Percentiles rank a stretch among this genome's conserved stretches.
phyloP scores from a whole-genome alignment of 805 yeast genomes.

The Candida easanensis region DNA sequence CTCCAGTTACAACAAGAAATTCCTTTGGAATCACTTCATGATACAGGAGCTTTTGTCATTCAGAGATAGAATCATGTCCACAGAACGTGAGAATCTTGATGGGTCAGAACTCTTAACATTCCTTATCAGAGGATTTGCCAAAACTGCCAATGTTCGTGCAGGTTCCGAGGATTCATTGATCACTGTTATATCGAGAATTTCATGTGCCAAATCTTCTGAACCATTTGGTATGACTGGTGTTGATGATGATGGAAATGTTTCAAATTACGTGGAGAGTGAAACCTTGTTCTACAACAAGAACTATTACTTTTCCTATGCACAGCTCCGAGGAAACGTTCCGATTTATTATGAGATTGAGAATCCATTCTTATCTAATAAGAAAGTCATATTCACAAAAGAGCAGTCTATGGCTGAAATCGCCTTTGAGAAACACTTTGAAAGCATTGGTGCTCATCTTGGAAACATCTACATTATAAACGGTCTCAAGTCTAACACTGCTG shows the following conservation, averaged over 20 bases:
- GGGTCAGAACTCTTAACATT: conserved; percentile 72
- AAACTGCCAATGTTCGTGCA: conserved; percentile 44
- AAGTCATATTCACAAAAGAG: conserved; percentile 74
- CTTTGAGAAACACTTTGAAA: conserved; percentile 77
- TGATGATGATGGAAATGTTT: conserved; percentile 89
- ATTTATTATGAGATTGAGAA: conserved; percentile 90
- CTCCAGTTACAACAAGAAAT: conserved; percentile 63
- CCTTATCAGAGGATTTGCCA: conserved; percentile 89
- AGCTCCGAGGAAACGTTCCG: conserved; percentile 90
- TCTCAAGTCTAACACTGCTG: conserved; percentile 66
- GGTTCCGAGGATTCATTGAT: conserved; percentile 37
- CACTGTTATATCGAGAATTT: conserved; percentile 84
- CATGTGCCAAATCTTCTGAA: conserved; percentile 87
- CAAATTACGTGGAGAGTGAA: conserved; percentile 90
- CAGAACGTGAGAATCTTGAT: conserved; percentile 60
- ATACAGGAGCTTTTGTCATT: conserved; percentile 74
- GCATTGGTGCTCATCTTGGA: conserved; percentile 72
- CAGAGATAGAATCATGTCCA: conserved; percentile 61
- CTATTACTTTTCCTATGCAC: conserved; percentile 69
- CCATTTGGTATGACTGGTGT: conserved; percentile 84
- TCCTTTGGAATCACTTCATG: conserved; percentile 89
- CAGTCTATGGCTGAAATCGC: conserved; percentile 84
- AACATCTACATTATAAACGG: conserved; percentile 80
- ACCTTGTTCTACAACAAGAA: conserved; percentile 54
- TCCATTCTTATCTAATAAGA: conserved; percentile 64